Evolutionary conservation across 805 yeast species (phyloP), one percentile per base, ranked within the genome.

Genomic region (Candida saitoana): DNA sequence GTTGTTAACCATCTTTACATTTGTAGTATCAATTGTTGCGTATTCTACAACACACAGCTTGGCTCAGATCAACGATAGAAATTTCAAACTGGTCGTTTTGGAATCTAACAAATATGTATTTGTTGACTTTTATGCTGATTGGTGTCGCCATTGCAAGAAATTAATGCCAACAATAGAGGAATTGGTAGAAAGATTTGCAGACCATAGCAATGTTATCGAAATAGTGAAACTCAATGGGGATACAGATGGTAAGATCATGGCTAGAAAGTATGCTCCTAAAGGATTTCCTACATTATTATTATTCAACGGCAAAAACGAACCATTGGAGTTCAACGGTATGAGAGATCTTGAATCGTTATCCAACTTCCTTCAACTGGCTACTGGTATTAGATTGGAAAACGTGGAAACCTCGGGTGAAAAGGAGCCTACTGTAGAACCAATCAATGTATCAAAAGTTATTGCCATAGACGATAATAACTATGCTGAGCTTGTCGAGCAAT

Each of bases 71-170:
- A 69, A 68, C 44, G 79, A 75, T 46, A 57, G 63, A 27, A 76
- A 67, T 47, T 82, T 82, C 55, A 76, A 78, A 40, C 75, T 72
- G 14, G 59, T 77, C 33, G 84, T 80, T 14, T 62, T 74, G 41
- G 74, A 79, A 36, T 74, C 84, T 4, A 80, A 76, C 25, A 69
- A 67, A 44, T 67, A 56, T 47, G 60, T 67, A 3, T 55, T 76
- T 59, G 67, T 73, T 49, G 63, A 71, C 56, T 74, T 75, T 49
- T 81, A 74, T 51, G 86, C 89, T 7, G 79, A 77, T 40, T 82
- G 89, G 89, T 82, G 89, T 59, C 65, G 79, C 29, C 87, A 82
- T 57, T 82, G 89, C 56, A 76, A 76, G 55, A 67, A 65, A 29
- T 55, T 82, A 52, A 69, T 67, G 56, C 87, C 87, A 4, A 64